Base-by-base conservation (phyloP, 1,139 yeast species). In the Geotrichum klebahnii region DNA sequence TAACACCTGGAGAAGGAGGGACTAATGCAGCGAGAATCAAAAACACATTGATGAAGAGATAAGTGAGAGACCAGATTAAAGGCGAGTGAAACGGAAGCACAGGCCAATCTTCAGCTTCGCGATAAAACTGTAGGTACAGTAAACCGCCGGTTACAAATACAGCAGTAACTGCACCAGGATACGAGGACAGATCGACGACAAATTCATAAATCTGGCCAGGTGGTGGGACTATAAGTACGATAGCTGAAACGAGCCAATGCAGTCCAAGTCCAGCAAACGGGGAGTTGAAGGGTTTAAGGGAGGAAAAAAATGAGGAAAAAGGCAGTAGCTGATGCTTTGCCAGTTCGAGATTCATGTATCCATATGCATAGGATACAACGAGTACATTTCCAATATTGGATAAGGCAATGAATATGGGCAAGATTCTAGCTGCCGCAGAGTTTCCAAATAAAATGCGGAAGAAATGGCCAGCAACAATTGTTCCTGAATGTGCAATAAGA, bases 181-280 rank as follows among this genome's bases (percentile, higher is more conserved):
- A 84, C 1, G 90, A 82, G 59, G 84, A 85, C 60, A 83, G 69
- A 52, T 86, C 82, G 55, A 85, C 74, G 55, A 86, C 80, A 59
- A 84, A 84, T 58, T 82, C 80, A 68, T 84, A 86, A 26, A 87
- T 82, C 60, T 84, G 89, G 9, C 89, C 92, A n/a, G 81, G 77
- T 3, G 92, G 90, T 9, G 87, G 82, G 0, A 79, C 72, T 0
- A 79, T 59, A 40, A 84, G 70, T 0, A 84, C 69, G 61, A 77
- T 54, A 58, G 73, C 64, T 51, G 81, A 75, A 41, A 78, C 68
- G 36, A 76, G 56, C 67, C 78, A 76, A 57, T 78, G 82, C 52
- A 77, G 71, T 46, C 73, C 61, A 24, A 79, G 61, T 41, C 82
- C 81, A 35, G 80, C 71, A 56, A 79, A 72, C 29, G 73, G 83